A percentile compares a stretch with the other conserved stretches of the same genome.
Evolutionary conservation across 2,329 filamentous ascomycete species (phyloP).

Genomic region (Colletotrichum tofieldiae): DNA sequence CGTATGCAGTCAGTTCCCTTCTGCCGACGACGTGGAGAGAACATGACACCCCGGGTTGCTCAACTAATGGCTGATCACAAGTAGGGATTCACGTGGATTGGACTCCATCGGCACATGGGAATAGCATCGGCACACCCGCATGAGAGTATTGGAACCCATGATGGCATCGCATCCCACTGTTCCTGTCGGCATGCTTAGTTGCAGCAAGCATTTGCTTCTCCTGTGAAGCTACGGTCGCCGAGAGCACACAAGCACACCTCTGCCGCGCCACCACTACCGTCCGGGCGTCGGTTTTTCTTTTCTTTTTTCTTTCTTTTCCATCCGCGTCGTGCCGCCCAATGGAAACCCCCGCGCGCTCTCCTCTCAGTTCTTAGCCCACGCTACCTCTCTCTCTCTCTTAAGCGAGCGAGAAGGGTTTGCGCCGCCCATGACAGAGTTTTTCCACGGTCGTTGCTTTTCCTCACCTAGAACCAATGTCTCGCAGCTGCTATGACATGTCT

Average conservation of each 20-base stretch:
- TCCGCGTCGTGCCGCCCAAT: conserved; percentile 5
- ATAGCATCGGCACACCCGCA: neutral
- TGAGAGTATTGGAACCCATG: neutral
- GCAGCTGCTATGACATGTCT: conserved; percentile 32
- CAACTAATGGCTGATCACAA: neutral
- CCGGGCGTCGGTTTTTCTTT: neutral
- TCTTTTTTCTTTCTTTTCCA: neutral
- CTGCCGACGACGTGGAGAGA: neutral
- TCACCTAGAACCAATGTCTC: conserved; percentile 32
- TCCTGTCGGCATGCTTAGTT: conserved; percentile 14
- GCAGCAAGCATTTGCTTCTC: conserved; percentile 36
- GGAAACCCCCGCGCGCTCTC: neutral
- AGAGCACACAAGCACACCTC: neutral
- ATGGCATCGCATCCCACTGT: neutral
- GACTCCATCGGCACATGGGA: neutral
- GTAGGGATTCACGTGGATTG: neutral
- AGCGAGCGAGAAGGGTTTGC: neutral
- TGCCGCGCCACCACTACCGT: neutral
- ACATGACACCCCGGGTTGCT: neutral
- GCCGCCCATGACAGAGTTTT: conserved; percentile 4
- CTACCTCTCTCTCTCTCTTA: neutral
- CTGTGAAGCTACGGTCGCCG: conserved; percentile 10
- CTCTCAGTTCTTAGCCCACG: neutral
- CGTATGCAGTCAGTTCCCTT: neutral
- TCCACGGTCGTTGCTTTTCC: conserved; percentile 30